A percentile compares a stretch with the other conserved stretches of the same genome.
Conservation (phyloP, 140 eudicot genomes). For the Oenanthe javanica region DNA sequence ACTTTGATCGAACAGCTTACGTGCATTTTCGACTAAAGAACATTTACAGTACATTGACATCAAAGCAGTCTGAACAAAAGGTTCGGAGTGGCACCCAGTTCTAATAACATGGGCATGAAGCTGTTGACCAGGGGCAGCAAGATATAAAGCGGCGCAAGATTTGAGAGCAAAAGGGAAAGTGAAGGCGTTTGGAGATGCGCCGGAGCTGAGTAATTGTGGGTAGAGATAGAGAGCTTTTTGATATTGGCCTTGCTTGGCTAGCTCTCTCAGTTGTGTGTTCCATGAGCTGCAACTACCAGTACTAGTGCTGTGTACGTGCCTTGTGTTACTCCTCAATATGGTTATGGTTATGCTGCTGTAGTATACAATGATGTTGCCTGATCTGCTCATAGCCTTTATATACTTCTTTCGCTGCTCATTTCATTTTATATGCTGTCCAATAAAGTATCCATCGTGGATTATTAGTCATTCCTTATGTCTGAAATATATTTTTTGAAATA, state of each 20-base stretch:
- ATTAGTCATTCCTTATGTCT: too few species aligned
- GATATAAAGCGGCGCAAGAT: constrained; percentile 60
- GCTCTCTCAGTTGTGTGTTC: constrained; percentile 64
- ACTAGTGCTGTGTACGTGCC: background rate
- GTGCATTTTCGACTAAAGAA: constrained; percentile 31
- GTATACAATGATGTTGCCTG: background rate
- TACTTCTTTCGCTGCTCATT: background rate
- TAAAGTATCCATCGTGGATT: too few species aligned
- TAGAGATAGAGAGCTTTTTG: constrained; percentile 49
- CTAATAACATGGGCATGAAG: constrained; percentile 63
- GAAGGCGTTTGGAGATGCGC: constrained; percentile 59
- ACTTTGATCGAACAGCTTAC: constrained; percentile 71
- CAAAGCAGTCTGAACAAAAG: constrained; percentile 63
- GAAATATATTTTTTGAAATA: too few species aligned
- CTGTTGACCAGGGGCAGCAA: constrained; percentile 46
- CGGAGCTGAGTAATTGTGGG: constrained; percentile 74
- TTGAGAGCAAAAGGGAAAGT: constrained; percentile 73
- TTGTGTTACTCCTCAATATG: background rate
- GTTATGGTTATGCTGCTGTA: background rate
- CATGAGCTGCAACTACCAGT: constrained; percentile 26
- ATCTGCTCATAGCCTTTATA: background rate
- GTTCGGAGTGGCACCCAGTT: constrained; percentile 58
- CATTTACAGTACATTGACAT: constrained; percentile 49
- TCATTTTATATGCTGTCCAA: too few species aligned
- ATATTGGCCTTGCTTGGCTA: constrained; percentile 54